Conservation (phyloP, 2,329 filamentous ascomycete species). For the Metarhizium rileyi region DNA sequence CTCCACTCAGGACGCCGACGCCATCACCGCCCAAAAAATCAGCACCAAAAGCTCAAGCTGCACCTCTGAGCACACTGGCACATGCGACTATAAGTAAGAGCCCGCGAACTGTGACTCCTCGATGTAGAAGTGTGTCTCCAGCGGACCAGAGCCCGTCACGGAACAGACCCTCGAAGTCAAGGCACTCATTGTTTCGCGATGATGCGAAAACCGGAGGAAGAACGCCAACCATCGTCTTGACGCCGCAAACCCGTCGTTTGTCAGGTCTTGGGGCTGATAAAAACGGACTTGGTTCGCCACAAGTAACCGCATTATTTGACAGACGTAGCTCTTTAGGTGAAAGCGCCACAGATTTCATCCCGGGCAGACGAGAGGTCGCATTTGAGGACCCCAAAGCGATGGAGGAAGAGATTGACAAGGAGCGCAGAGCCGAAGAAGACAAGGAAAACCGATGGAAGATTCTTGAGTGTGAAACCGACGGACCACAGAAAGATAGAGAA, state of each 20-base stretch:
- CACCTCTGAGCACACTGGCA: not conserved
- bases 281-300: constrained; percentile 64
- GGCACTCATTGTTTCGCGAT: constrained; percentile 40
- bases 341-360: constrained; percentile 51
- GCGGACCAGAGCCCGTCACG: constrained; percentile 12
- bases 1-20: constrained; percentile 10
- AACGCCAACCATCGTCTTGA: constrained; percentile 56
- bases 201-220: constrained; percentile 42
- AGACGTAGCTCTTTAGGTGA: constrained; percentile 64
- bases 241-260: constrained; percentile 37
- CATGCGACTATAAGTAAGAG: constrained; percentile 8
- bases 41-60: constrained; percentile 9
- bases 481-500: constrained; percentile 44
- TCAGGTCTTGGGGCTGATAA: constrained; percentile 63
- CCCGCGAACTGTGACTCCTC: constrained; percentile 8
- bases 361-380: constrained; percentile 40
- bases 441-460: constrained; percentile 50
- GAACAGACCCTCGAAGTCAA: constrained; percentile 15
- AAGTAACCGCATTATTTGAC: constrained; percentile 60
- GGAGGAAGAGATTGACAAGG: constrained; percentile 52
- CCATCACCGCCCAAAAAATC: constrained; percentile 16
- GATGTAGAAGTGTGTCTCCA: constrained; percentile 3
- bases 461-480: constrained; percentile 39
- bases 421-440: constrained; percentile 48
- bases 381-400: constrained; percentile 58